Percentiles rank a stretch among this genome's conserved stretches.
These are phyloP conservation scores for Xerocomellus intermedius DNA, from an alignment of 768 basidiomycete species.

Conservation along the genomic window DNA sequence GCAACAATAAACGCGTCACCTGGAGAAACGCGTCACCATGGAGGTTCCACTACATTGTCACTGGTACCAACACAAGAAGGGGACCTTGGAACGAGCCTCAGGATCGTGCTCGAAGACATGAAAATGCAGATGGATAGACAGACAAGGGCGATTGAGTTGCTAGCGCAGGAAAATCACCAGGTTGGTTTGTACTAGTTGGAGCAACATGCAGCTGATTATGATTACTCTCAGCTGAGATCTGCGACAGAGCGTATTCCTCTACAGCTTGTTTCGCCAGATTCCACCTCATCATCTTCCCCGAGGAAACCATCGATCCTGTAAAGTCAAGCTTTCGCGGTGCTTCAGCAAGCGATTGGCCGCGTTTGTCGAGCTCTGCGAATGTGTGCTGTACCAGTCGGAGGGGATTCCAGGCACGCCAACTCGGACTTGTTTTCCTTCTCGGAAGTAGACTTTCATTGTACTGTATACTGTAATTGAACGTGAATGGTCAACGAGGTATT, in stretches of 20 bases:
- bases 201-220: slow-evolving; percentile 6
- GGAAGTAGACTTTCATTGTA: slow-evolving; percentile 11
- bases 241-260: slow-evolving; percentile 10
- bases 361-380: neutral
- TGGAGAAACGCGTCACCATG: slow-evolving; percentile 14
- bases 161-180: slow-evolving; percentile 49
- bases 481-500: neutral
- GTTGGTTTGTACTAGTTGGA: slow-evolving; percentile 25
- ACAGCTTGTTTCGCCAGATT: slow-evolving; percentile 14
- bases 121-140: slow-evolving; percentile 51
- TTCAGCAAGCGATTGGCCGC: neutral
- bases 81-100: slow-evolving; percentile 26
- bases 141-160: slow-evolving; percentile 39
- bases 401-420: neutral
- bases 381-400: neutral
- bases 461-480: neutral
- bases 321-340: neutral
- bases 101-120: slow-evolving; percentile 43
- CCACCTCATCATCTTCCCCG: slow-evolving; percentile 12
- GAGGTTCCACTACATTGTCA: slow-evolving; percentile 10
- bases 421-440: neutral
- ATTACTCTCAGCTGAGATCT: slow-evolving; percentile 14
- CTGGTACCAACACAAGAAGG: slow-evolving; percentile 17
- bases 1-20: slow-evolving; percentile 3
- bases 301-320: slow-evolving; percentile 16